Evolutionary conservation across 495 filamentous ascomycete species (phyloP), one percentile per base, ranked within the genome.

Genomic region (Margaritispora aquatica): DNA sequence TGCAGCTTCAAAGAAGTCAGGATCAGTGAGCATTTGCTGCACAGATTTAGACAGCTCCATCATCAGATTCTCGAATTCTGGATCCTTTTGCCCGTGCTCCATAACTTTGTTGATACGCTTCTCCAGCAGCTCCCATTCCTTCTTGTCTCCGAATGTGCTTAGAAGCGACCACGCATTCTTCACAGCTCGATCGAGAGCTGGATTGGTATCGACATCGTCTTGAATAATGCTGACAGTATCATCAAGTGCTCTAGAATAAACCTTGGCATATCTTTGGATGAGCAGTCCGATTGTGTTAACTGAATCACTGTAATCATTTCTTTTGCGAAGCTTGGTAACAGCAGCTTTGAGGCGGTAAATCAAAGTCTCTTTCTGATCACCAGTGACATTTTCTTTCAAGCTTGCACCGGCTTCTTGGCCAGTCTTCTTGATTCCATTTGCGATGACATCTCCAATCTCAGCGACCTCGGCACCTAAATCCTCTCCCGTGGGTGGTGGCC

Each of bases 21-120:
- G 92, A 63, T 97, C 88, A 0, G 83, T 94, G n/a, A 96, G 74
- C 69, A 97, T 82, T 51, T 89, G 85, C 67, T 94, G 87, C 3
- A 94, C 63, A 2, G 87, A 82, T 51, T 80, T 80, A 0, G 86
- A 87, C 4, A 92, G 72, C 24, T 92, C 86, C 10, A 73, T 76
- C 70, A 95, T 81, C 26, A 95, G 68, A 23, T 79, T 69, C 62
- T 97, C 93, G 63, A 96, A 96, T 36, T 95, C 84, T 0, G 88
- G 88, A 66, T 96, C 89, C 24, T 80, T 84, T 51, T 88, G 77
- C 2, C 84, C 81, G 71, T 96, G 90, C 38, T 80, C 75, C 74
- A 94, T 71, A 53, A 96, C 82, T 54, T 80, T 73, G 27, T 87
- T 78, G 65, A 89, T 81, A 10, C 77, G 75, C 22, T 82, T 65